Percentiles rank a stretch among this genome's conserved stretches.
phyloP scores from a whole-genome alignment of 129 eudicot genomes.

The Logfia minima region DNA sequence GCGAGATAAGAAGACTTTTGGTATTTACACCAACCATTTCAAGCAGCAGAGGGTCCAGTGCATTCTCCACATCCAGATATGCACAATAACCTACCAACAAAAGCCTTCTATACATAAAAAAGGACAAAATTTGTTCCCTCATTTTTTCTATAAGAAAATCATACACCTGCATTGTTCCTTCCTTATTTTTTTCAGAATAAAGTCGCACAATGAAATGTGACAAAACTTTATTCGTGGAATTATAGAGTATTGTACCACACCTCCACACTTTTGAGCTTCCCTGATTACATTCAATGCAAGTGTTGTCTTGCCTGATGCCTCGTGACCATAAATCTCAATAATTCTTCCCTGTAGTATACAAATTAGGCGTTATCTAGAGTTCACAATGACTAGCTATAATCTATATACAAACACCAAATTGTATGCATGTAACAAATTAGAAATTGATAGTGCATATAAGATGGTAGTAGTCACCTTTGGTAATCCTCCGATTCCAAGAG shows the following conservation, averaged over 20 bases:
- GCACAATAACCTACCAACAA: conserved; percentile 83
- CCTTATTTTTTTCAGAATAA: neutral
- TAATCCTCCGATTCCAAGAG: conserved; percentile 95
- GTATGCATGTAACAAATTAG: neutral
- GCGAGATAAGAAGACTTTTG: conserved; percentile 79
- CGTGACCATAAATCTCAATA: conserved; percentile 89
- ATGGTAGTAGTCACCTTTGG: conserved; percentile 62
- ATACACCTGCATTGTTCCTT: neutral
- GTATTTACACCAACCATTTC: conserved; percentile 75
- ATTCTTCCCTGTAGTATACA: conserved; percentile 81
- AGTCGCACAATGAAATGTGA: neutral
- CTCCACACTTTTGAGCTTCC: conserved; percentile 99
- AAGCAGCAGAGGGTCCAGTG: conserved; percentile 71
- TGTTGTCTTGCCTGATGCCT: conserved; percentile 97
- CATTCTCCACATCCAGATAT: conserved; percentile 90
- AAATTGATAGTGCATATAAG: conserved; percentile 2
- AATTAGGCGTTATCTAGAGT: conserved; percentile 13
- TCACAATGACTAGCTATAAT: conserved; percentile 2
- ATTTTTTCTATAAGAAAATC: neutral
- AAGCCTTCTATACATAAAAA: neutral
- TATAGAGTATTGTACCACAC: conserved; percentile 34
- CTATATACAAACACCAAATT: neutral
- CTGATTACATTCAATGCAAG: conserved; percentile 85
- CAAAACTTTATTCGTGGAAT: conserved; percentile 1
- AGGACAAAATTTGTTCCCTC: neutral